Conservation (phyloP, 2,329 filamentous ascomycete genomes). For the Aureobasidium sp. region DNA sequence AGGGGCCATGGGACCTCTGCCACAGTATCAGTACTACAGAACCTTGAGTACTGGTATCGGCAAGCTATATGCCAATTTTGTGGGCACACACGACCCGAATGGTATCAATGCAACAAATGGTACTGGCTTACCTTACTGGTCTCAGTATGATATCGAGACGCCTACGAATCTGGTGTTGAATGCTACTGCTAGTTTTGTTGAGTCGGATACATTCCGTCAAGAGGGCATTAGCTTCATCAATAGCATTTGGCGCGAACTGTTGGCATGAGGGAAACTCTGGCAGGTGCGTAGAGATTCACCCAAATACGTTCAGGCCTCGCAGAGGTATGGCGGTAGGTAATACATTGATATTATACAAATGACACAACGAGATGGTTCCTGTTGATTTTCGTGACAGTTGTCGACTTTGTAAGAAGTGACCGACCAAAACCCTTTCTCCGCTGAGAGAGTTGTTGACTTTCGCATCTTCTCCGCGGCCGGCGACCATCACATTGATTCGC, state of each 20-base stretch:
- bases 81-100: slow-evolving; percentile 39
- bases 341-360: neutral
- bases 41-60: slow-evolving; percentile 33
- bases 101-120: slow-evolving; percentile 18
- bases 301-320: too few species aligned
- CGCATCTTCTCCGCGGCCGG: slow-evolving; percentile 9
- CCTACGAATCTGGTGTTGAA: slow-evolving; percentile 44
- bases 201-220: slow-evolving; percentile 42
- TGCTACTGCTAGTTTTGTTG: slow-evolving; percentile 37
- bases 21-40: slow-evolving; percentile 32
- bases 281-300: too few species aligned
- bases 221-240: slow-evolving; percentile 43
- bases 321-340: neutral
- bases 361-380: neutral
- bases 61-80: slow-evolving; percentile 39
- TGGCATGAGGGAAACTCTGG: neutral
- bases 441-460: neutral
- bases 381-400: neutral
- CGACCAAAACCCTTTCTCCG: neutral
- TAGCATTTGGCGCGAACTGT: slow-evolving; percentile 24
- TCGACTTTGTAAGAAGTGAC: neutral
- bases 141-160: slow-evolving; percentile 31
- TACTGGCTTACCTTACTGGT: slow-evolving; percentile 35
- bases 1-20: slow-evolving; percentile 40
- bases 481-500: neutral